Base-by-base conservation (phyloP, 768 basidiomycete species). In the Ramaria sp. region DNA sequence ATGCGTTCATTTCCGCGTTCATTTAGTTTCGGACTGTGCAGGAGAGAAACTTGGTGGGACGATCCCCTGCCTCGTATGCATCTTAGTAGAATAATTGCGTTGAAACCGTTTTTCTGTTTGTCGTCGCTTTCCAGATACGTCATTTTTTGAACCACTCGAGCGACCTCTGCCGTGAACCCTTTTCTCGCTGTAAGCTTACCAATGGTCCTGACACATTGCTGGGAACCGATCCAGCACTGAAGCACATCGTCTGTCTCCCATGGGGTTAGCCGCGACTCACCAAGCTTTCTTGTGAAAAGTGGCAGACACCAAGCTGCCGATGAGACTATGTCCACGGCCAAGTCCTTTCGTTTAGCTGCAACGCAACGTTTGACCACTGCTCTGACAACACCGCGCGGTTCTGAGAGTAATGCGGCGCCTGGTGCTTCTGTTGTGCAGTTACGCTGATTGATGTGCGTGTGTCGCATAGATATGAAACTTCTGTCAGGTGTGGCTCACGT, bases 1-100 rank as follows among this genome's bases (percentile, higher is more conserved):
- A 55, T 44, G 22, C 50, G 3, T 22, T 36, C 30, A 9, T 20
- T 25, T 30, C 39, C n/a, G n/a, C 52, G 48, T 28, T 45, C 16
- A n/a, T n/a, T n/a, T 56, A 73, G 69, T 73, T 69, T 62, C 68
- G 64, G 53, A 63, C 66, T 57, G 63, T 64, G 38, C 76, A 77
- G 64, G 77, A 77, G 60, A 72, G 76, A 66, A 70, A 65, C 58
- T 59, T 77, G 65, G 73, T 76, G 63, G 74, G 74, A 61, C 70
- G 70, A 52, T 62, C 67, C 58, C 67, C 74, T 57, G 70, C 74
- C 60, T 68, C 70, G 70, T 63, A 74, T 74, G 59, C 70, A 69
- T 58, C 64, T 65, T 73, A 73, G 75, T 77, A 77, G 77, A 70
- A 41, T 41, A 9, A 16, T 41, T n/a, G 3, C 2, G 32, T 34